A percentile compares a stretch with the other conserved stretches of the same genome.
Conservation (phyloP, 768 basidiomycete genomes). For the Rhizopogon salebrosus region DNA sequence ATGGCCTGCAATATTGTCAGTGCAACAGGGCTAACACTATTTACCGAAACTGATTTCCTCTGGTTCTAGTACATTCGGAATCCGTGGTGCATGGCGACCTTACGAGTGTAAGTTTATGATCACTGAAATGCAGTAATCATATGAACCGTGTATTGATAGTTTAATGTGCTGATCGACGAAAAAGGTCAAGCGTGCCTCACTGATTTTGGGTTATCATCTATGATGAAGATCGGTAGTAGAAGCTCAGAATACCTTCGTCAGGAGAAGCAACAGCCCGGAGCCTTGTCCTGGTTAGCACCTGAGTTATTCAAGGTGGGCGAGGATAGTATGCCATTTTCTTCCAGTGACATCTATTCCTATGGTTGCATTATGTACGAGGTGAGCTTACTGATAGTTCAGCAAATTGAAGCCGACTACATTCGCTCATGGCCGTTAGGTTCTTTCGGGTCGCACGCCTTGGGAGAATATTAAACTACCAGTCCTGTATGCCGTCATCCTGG, state of each 20-base stretch:
- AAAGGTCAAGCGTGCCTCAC: background rate
- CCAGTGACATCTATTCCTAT: background rate
- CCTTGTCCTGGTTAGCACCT: background rate
- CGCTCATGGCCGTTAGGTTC: background rate
- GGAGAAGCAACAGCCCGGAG: background rate
- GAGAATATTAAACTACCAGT: background rate
- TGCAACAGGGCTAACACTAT: background rate
- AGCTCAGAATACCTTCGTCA: background rate
- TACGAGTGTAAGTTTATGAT: background rate
- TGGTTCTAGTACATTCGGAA: background rate
- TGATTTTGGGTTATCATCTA: background rate
- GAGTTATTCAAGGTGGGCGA: background rate
- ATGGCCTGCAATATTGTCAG: background rate
- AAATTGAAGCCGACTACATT: background rate
- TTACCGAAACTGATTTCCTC: background rate
- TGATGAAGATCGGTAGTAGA: background rate
- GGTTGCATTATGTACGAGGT: background rate
- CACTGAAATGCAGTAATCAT: background rate
- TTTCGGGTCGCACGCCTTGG: background rate
- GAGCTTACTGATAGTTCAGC: background rate
- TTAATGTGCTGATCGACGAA: background rate
- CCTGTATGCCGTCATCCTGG: background rate
- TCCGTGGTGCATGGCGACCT: constrained; percentile 1
- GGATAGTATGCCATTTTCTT: background rate
- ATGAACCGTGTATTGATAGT: background rate